phyloP scores from a whole-genome alignment of 176 grass and related monocot genomes.

The Sorghum bicolor region DNA sequence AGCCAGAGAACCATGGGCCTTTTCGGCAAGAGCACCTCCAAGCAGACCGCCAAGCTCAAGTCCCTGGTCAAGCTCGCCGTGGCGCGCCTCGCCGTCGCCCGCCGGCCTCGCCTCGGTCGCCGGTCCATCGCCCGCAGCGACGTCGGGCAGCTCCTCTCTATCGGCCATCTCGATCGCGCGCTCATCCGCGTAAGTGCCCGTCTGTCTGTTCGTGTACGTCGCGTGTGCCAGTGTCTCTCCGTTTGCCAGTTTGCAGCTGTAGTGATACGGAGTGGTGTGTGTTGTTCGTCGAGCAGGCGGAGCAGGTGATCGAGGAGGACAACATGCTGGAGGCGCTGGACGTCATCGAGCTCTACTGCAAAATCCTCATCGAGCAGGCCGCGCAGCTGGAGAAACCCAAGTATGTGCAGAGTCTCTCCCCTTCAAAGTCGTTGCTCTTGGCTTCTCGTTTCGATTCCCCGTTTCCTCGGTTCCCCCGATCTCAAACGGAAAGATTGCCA shows the following conservation, averaged over 20 bases:
- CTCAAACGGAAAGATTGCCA: neutral
- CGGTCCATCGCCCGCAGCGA: conserved; percentile 39
- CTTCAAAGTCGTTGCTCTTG: neutral
- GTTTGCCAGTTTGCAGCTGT: neutral
- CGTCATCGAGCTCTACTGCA: conserved; percentile 49
- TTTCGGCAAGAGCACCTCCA: conserved; percentile 43
- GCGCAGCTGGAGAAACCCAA: conserved; percentile 41
- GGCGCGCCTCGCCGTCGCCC: conserved; percentile 34
- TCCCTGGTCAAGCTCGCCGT: conserved; percentile 29
- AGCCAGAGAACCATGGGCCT: conserved; percentile 29
- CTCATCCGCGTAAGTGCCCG: conserved; percentile 22
- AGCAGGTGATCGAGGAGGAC: conserved; percentile 48
- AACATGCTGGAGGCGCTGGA: conserved; percentile 39
- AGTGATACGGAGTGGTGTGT: neutral
- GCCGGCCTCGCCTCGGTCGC: conserved; percentile 34
- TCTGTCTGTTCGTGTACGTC: neutral
- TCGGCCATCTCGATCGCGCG: conserved; percentile 42
- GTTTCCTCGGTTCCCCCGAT: neutral
- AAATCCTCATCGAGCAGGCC: conserved; percentile 23
- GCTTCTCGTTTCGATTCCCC: neutral
- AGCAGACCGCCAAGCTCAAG: conserved; percentile 50
- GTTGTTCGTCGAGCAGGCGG: conserved; percentile 24
- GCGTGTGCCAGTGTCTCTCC: neutral
- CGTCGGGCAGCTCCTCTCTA: conserved; percentile 48
- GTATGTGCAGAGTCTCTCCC: neutral